Conservation (phyloP, 1,139 yeast species). For the Saccharomyces pastorianus region DNA sequence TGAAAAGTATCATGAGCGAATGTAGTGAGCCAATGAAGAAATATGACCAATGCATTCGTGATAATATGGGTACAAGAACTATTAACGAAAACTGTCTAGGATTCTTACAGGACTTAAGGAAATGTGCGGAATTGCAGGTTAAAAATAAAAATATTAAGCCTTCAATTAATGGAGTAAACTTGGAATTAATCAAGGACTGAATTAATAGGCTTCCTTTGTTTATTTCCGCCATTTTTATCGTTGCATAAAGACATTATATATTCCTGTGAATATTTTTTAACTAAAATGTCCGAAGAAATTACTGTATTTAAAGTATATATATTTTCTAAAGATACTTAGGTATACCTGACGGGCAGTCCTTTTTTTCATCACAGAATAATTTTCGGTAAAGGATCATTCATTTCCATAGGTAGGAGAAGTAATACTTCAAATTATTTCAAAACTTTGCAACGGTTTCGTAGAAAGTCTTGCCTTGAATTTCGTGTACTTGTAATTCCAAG, state of each 20-base stretch:
- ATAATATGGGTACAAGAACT: constrained; percentile 17
- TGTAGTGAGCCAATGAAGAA: constrained; percentile 26
- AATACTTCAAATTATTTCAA: constrained; percentile 5
- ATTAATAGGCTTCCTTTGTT: background rate
- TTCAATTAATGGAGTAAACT: constrained; percentile 11
- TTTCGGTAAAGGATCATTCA: background rate
- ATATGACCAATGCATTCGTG: constrained; percentile 28
- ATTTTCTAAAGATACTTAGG: background rate
- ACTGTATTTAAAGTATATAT: background rate
- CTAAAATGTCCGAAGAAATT: background rate
- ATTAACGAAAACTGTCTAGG: constrained; percentile 20
- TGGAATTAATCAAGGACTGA: background rate
- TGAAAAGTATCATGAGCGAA: constrained; percentile 27
- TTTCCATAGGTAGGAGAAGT: background rate
- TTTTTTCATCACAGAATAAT: background rate
- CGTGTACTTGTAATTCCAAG: constrained; percentile 57
- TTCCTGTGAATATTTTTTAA: background rate
- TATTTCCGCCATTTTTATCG: background rate
- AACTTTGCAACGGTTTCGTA: constrained; percentile 33
- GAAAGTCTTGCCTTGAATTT: constrained; percentile 51
- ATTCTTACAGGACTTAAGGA: constrained; percentile 14
- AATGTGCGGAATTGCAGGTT: constrained; percentile 17
- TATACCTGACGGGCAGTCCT: background rate
- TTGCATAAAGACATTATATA: background rate
- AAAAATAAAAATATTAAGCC: constrained; percentile 13